Percentiles rank a stretch among this genome's conserved stretches.
Conservation (phyloP, 2,329 filamentous ascomycete species). For the Blastomyces gilchristii region DNA sequence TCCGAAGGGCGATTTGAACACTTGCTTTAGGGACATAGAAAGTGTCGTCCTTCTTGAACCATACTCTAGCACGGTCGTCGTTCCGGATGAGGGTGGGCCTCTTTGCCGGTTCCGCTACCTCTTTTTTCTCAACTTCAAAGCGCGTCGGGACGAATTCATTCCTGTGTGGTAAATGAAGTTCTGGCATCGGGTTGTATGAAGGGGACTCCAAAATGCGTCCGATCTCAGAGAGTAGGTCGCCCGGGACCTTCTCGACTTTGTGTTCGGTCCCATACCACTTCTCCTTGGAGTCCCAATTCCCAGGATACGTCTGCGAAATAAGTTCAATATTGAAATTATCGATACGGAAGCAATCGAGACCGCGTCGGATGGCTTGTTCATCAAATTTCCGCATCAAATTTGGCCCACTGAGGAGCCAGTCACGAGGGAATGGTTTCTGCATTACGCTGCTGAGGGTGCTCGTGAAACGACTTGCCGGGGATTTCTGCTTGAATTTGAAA, state of each 20-base stretch:
- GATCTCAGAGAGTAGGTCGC: constrained; percentile 63
- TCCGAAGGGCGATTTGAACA: constrained; percentile 68
- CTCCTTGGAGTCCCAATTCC: constrained; percentile 76
- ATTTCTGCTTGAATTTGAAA: constrained; percentile 92
- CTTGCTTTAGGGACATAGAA: constrained; percentile 98
- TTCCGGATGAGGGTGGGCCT: constrained; percentile 75
- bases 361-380: constrained; percentile 61
- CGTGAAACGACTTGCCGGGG: constrained; percentile 76
- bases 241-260: constrained; percentile 66
- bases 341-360: constrained; percentile 62
- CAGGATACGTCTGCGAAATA: constrained; percentile 72
- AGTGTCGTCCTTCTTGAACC: constrained; percentile 97
- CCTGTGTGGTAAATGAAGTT: constrained; percentile 76
- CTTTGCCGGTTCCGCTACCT: constrained; percentile 63
- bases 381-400: constrained; percentile 72
- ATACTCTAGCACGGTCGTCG: constrained; percentile 67
- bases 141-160: constrained; percentile 95
- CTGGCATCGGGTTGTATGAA: constrained; percentile 50
- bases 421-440: constrained; percentile 79
- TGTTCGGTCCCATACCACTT: constrained; percentile 98
- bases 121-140: constrained; percentile 89
- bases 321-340: constrained; percentile 85
- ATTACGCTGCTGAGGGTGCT: constrained; percentile 76
- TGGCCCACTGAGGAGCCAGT: constrained; percentile 76
- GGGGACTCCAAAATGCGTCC: constrained; percentile 51